Percentiles rank a stretch among this genome's conserved stretches.
Conservation (phyloP, 306 rosid genomes). For the Notholithocarpus densiflorus region DNA sequence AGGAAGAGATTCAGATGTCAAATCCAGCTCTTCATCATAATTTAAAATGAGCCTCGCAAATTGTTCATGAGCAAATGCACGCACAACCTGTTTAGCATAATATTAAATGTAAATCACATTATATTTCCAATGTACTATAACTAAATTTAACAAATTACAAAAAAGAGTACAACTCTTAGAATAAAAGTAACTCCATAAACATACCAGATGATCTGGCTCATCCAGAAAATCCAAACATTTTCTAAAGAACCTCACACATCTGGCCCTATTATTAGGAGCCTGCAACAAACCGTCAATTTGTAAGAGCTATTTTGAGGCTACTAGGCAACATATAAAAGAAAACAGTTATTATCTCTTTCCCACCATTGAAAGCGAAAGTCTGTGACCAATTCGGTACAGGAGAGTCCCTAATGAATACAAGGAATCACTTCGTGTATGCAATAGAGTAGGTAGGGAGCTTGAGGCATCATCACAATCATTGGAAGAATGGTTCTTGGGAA, state of each 20-base stretch:
- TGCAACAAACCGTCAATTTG: constrained; percentile 45
- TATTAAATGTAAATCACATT: constrained; percentile 20
- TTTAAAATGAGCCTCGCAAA: constrained; percentile 91
- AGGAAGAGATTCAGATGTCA: constrained; percentile 66
- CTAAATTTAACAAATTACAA: background rate
- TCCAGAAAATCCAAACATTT: constrained; percentile 88
- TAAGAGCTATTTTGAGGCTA: constrained; percentile 9
- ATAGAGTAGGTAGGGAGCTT: constrained; percentile 63
- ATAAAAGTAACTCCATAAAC: constrained; percentile 11
- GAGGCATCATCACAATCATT: constrained; percentile 57
- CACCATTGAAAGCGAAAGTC: constrained; percentile 93
- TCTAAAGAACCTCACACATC: constrained; percentile 78
- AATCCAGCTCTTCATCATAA: constrained; percentile 68
- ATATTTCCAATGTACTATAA: background rate
- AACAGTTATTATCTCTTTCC: constrained; percentile 23
- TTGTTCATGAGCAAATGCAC: constrained; percentile 95
- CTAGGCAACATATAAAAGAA: constrained; percentile 13
- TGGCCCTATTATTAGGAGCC: constrained; percentile 77
- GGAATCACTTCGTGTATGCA: constrained; percentile 76
- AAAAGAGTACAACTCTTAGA: background rate
- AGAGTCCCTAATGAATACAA: constrained; percentile 85
- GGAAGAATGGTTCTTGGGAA: constrained; percentile 66
- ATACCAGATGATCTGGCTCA: constrained; percentile 92
- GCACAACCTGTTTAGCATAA: constrained; percentile 69
- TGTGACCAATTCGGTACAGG: constrained; percentile 86